Conservation (phyloP, 2,329 filamentous ascomycete species). For the Clarireedia monteithiana region DNA sequence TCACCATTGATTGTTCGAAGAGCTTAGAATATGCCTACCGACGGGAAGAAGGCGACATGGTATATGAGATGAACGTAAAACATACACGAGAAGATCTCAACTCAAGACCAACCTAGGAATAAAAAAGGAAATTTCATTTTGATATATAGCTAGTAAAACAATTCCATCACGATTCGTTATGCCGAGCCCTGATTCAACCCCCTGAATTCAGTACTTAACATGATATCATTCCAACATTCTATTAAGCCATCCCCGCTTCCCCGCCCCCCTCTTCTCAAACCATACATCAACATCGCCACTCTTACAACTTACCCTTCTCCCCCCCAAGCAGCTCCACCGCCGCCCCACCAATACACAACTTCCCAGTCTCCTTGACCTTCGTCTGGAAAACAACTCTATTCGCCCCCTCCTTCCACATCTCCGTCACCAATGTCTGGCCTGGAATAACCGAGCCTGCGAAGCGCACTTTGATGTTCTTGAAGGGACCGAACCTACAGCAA, state of each 20-base stretch:
- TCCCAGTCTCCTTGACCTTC: conserved; percentile 87
- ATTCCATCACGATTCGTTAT: too few species aligned
- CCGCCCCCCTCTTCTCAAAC: background rate
- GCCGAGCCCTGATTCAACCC: too few species aligned
- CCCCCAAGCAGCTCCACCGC: conserved; percentile 57
- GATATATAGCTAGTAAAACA: too few species aligned
- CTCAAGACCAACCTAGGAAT: too few species aligned
- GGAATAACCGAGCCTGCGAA: conserved; percentile 82
- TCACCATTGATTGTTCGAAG: too few species aligned
- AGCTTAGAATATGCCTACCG: too few species aligned
- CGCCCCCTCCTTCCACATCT: conserved; percentile 87
- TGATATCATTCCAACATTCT: background rate
- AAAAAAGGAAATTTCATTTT: too few species aligned
- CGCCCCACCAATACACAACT: conserved; percentile 74
- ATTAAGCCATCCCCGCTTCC: background rate
- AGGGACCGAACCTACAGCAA: conserved; percentile 48
- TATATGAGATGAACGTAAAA: too few species aligned
- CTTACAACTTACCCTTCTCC: conserved; percentile 4
- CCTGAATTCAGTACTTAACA: too few species aligned
- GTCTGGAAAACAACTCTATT: conserved; percentile 76
- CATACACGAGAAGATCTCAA: too few species aligned
- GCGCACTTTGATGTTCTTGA: conserved; percentile 87
- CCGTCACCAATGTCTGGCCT: conserved; percentile 82
- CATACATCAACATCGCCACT: background rate
- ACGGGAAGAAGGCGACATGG: too few species aligned